phyloP scores from a whole-genome alignment of 352 stramenopile genomes.

The Phytophthora brassicae region DNA sequence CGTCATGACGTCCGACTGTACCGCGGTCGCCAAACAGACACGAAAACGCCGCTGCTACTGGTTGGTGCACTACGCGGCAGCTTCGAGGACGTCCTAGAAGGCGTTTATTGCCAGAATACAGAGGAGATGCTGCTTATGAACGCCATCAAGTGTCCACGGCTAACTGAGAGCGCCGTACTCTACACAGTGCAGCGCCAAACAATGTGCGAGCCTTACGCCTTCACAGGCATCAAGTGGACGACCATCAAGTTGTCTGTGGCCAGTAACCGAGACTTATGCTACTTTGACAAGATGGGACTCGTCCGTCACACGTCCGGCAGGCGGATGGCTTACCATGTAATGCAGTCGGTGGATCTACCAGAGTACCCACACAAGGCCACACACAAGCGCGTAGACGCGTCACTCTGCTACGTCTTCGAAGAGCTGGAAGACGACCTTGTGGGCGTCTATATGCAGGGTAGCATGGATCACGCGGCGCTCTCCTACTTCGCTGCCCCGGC shows the following conservation, averaged over 20 bases:
- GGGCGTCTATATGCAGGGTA: slow-evolving; percentile 41
- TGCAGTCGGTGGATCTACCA: slow-evolving; percentile 45
- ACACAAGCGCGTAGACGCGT: slow-evolving; percentile 29
- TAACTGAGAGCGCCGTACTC: slow-evolving; percentile 42
- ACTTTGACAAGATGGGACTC: slow-evolving; percentile 51
- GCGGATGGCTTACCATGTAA: slow-evolving; percentile 43
- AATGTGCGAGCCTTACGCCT: slow-evolving; percentile 34
- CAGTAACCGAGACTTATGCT: slow-evolving; percentile 47
- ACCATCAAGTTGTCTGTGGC: slow-evolving; percentile 37
- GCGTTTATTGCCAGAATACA: slow-evolving; percentile 39
- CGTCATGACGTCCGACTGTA: slow-evolving; percentile 37
- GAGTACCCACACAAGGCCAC: slow-evolving; percentile 30
- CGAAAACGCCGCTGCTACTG: slow-evolving; percentile 28
- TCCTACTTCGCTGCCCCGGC: slow-evolving; percentile 34
- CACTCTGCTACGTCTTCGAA: slow-evolving; percentile 45
- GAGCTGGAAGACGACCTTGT: slow-evolving; percentile 34
- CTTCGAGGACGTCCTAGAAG: slow-evolving; percentile 55
- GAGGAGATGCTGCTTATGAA: slow-evolving; percentile 48
- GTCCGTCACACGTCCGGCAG: slow-evolving; percentile 34
- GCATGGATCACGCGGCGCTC: slow-evolving; percentile 22
- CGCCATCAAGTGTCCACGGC: slow-evolving; percentile 36
- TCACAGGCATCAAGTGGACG: slow-evolving; percentile 48
- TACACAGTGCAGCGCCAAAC: slow-evolving; percentile 34
- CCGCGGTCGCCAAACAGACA: slow-evolving; percentile 28
- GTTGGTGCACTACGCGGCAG: slow-evolving; percentile 35